Evolutionary conservation across 345 rosid species (phyloP), one percentile per base, ranked within the genome.

Genomic region (Camelina laxa): DNA sequence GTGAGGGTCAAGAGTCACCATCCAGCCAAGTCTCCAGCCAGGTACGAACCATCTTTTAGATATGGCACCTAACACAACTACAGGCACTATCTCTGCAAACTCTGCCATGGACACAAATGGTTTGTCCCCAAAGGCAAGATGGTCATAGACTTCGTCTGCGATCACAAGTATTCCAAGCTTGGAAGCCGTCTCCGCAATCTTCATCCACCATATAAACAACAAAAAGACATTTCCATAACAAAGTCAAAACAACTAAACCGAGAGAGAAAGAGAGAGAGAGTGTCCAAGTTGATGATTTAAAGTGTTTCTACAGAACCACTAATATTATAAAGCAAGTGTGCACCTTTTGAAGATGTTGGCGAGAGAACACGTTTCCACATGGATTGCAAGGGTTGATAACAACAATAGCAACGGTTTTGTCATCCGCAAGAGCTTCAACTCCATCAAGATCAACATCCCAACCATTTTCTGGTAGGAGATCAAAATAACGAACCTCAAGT

Each of bases 21-120:
- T 75, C 97, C 96, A 88, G 35, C 96, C 96, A 22, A 88, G 78
- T 51, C 91, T 81, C 96, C 97, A 91, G 9, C 91, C 93, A 51
- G 97, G 96, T 77, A 87, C 89, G 33, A 85, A 69, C 96, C 90
- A 91, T 80, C 89, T 83, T 80, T 90, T 88, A 2, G 93, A 88
- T 65, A 90, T 78, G 2, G 87, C 82, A 0, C 96, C 93, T 36
- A 88, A 50, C 0, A 87, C 78, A 44, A 88, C 9, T 12, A 90
- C 84, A 8, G 96, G 93, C 1, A 75, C 91, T 15, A 79, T 72
- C 15, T 85, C 84, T 20, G 86, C 91, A 64, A 87, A 87, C 51
- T 79, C 82, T 35, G 91, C 91, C 93, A 88, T 88, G 7, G 96
- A 92, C 6, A 86, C 87, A 80, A 80, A 88, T 5, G 85, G 82